Evolutionary conservation across 306 rosid genomes (phyloP).

Genomic region (Vicia sativa): DNA sequence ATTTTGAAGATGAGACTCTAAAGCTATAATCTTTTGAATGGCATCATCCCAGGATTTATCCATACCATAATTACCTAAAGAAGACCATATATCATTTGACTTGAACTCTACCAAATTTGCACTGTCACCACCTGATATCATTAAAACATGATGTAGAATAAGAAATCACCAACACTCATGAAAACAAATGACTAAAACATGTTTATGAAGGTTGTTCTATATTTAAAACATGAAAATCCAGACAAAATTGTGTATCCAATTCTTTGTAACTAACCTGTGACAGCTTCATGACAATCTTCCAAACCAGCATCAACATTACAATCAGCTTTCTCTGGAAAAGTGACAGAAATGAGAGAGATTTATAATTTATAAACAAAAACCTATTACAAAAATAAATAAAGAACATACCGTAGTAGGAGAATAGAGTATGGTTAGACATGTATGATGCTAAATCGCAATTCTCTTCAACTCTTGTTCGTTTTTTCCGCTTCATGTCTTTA

Average conservation of each 20-base stretch:
- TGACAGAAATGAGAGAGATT: not conserved
- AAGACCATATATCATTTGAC: conserved; percentile 49
- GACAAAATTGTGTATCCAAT: not conserved
- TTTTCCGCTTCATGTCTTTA: conserved; percentile 70
- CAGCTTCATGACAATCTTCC: conserved; percentile 20
- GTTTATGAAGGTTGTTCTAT: not conserved
- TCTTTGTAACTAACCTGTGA: conserved; percentile 41
- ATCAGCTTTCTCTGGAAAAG: conserved; percentile 42
- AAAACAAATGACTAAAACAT: conserved; percentile 25
- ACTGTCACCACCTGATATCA: conserved; percentile 43
- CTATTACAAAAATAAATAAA: conserved; percentile 29
- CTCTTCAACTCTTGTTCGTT: conserved; percentile 69
- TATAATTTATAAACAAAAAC: not conserved
- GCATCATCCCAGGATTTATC: conserved; percentile 50
- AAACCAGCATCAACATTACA: conserved; percentile 6
- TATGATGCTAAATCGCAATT: conserved; percentile 50
- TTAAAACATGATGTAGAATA: not conserved
- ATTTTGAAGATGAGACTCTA: conserved; percentile 47
- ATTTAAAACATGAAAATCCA: not conserved
- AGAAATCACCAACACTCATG: conserved; percentile 12
- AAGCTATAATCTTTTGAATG: conserved; percentile 55
- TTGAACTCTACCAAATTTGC: conserved; percentile 37
- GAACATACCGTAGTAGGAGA: conserved; percentile 68
- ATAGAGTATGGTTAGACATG: conserved; percentile 60
- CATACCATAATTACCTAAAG: conserved; percentile 38